phyloP scores from a whole-genome alignment of 345 rosid genomes.

The Hevea brasiliensis region DNA sequence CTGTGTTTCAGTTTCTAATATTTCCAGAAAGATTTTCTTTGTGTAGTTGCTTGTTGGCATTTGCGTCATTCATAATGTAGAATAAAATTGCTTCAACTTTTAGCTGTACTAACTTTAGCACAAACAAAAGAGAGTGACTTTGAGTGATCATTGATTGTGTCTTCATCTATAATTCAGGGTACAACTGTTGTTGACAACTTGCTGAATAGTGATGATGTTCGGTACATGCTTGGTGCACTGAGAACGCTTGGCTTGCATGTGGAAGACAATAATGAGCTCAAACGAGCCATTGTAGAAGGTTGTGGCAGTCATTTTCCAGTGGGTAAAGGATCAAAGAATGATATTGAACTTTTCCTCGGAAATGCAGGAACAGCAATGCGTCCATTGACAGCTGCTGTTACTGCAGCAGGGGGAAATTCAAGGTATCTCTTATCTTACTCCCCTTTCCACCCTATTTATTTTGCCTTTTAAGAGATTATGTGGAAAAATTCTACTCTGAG shows the following conservation, averaged over 20 bases:
- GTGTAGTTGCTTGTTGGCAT: neutral
- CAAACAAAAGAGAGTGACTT: neutral
- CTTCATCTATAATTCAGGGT: slow-evolving; percentile 50
- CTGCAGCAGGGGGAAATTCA: slow-evolving; percentile 88
- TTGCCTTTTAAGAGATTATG: neutral
- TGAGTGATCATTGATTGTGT: neutral
- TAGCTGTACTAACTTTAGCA: neutral
- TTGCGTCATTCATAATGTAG: neutral
- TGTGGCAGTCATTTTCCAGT: slow-evolving; percentile 79
- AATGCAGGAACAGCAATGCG: slow-evolving; percentile 99
- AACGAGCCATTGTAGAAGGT: slow-evolving; percentile 76
- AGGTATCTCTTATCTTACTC: slow-evolving; percentile 38
- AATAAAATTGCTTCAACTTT: neutral
- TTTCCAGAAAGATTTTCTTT: neutral
- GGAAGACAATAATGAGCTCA: slow-evolving; percentile 50
- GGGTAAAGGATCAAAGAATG: slow-evolving; percentile 48
- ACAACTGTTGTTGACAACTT: slow-evolving; percentile 86
- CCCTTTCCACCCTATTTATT: neutral
- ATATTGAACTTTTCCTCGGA: slow-evolving; percentile 83
- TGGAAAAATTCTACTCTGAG: neutral
- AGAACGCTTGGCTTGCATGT: slow-evolving; percentile 65
- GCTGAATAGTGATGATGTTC: slow-evolving; percentile 85
- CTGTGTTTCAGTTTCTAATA: neutral
- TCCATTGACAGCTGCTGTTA: slow-evolving; percentile 88
- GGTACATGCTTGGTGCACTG: slow-evolving; percentile 88